Percentiles rank a stretch among this genome's conserved stretches.
Evolutionary conservation across 1,284 basidiomycete species (phyloP).

Genomic region (Acaromyces ingoldii): DNA sequence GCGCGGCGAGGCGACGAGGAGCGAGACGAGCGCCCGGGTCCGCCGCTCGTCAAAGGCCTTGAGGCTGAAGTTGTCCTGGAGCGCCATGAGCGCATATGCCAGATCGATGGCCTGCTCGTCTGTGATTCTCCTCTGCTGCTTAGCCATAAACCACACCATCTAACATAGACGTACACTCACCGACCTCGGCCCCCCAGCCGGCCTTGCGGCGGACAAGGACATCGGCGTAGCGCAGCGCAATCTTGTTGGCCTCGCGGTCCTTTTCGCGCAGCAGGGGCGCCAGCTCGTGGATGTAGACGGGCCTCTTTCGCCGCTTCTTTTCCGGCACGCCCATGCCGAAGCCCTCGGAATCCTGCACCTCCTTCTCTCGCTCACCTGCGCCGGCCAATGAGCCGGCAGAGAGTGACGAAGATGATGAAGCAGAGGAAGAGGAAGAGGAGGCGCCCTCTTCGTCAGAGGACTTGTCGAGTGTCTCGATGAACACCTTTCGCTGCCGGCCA

Average conservation of each 20-base stretch:
- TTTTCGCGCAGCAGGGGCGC: slow-evolving; percentile 42
- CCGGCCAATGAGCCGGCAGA: background rate
- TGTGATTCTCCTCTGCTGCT: slow-evolving; percentile 43
- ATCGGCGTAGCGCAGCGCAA: slow-evolving; percentile 24
- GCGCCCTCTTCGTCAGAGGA: background rate
- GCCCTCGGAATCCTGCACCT: slow-evolving; percentile 8
- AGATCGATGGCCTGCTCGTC: slow-evolving; percentile 85
- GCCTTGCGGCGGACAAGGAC: slow-evolving; percentile 32
- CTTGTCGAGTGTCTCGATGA: background rate
- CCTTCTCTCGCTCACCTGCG: slow-evolving; percentile 1
- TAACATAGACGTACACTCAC: slow-evolving; percentile 27
- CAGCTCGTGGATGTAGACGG: slow-evolving; percentile 52
- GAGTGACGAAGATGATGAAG: background rate
- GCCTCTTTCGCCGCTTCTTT: slow-evolving; percentile 29
- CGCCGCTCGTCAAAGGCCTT: slow-evolving; percentile 72
- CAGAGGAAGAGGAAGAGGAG: slow-evolving; percentile 13
- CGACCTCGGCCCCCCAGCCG: slow-evolving; percentile 24
- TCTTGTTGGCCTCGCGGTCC: slow-evolving; percentile 14
- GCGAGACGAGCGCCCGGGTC: slow-evolving; percentile 69
- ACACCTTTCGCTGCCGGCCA: background rate
- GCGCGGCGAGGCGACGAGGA: slow-evolving; percentile 71
- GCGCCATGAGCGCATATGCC: slow-evolving; percentile 64
- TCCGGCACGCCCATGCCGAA: slow-evolving; percentile 13
- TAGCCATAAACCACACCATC: slow-evolving; percentile 57
- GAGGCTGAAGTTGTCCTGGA: slow-evolving; percentile 79